Conservation (phyloP, 129 eudicot genomes). For the Tanacetum coccineum region DNA sequence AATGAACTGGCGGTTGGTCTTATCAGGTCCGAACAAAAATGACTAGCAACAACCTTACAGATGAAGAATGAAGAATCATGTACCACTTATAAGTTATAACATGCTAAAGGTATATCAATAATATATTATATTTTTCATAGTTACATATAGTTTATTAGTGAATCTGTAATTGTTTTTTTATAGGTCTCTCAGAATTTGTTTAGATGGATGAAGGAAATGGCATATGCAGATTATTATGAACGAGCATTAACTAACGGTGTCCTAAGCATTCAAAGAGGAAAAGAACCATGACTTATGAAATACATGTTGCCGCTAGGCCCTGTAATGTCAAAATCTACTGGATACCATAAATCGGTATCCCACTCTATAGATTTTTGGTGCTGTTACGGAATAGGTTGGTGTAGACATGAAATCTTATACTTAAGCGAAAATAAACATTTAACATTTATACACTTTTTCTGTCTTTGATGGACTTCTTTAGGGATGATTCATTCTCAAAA, state of each 20-base stretch:
- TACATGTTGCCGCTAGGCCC: constrained; percentile 85
- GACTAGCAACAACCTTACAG: constrained; percentile 56
- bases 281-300: constrained; percentile 84
- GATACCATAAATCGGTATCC: constrained; percentile 86
- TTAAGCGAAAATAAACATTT: no score
- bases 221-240: no score
- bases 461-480: constrained; percentile 19
- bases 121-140: not conserved
- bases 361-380: constrained; percentile 77
- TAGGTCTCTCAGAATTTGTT: constrained; percentile 86
- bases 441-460: no score
- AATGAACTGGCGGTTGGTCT: not conserved
- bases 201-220: constrained; percentile 95
- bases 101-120: constrained; percentile 67
- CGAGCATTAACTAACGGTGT: no score
- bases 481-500: constrained; percentile 97
- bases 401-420: no score
- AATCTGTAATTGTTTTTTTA: not conserved
- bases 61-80: constrained; percentile 92
- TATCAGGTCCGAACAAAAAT: constrained; percentile 77
- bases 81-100: no score
- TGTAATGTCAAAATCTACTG: constrained; percentile 68
- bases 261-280: no score
- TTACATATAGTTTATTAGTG: not conserved
- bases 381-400: constrained; percentile 98